These are phyloP conservation scores for Raddia guianensis DNA, from an alignment of 176 grass and related monocot species.

Conservation along the genomic window DNA sequence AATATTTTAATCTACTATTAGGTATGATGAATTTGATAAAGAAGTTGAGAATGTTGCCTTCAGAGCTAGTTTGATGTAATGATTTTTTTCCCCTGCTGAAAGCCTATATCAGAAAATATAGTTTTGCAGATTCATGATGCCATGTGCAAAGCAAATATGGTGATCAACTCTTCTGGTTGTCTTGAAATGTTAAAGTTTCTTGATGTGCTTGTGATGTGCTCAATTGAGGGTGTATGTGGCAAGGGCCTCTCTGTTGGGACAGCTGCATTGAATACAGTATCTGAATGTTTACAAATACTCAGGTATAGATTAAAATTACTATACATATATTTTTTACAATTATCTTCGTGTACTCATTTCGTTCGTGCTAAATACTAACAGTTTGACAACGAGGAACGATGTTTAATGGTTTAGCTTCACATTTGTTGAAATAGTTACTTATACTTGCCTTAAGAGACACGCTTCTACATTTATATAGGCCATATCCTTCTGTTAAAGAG, in stretches of 20 bases:
- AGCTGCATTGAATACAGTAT: constrained; percentile 42
- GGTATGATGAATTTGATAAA: constrained; percentile 9
- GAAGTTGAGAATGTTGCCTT: background rate
- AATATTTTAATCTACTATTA: constrained; percentile 20
- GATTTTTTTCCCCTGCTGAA: constrained; percentile 7
- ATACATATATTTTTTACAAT: constrained; percentile 1
- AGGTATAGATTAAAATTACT: constrained; percentile 62
- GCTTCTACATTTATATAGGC: background rate
- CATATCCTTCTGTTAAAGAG: background rate
- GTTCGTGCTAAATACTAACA: constrained; percentile 6
- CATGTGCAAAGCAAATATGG: constrained; percentile 65
- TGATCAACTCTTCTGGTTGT: constrained; percentile 62
- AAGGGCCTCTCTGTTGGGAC: constrained; percentile 41
- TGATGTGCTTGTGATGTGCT: constrained; percentile 54
- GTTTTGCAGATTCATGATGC: constrained; percentile 70
- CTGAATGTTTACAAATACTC: constrained; percentile 71
- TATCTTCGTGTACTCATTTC: constrained; percentile 1
- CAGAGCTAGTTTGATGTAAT: background rate
- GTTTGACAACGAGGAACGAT: constrained; percentile 5
- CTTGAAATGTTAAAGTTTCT: constrained; percentile 71
- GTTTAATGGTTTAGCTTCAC: background rate
- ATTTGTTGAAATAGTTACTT: background rate
- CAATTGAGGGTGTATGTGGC: constrained; percentile 40
- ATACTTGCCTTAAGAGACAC: background rate
- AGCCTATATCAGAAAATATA: background rate